Percentiles rank a stretch among this genome's conserved stretches.
Conservation (phyloP, 2,329 filamentous ascomycete genomes). For the Verticillium isaacii region DNA sequence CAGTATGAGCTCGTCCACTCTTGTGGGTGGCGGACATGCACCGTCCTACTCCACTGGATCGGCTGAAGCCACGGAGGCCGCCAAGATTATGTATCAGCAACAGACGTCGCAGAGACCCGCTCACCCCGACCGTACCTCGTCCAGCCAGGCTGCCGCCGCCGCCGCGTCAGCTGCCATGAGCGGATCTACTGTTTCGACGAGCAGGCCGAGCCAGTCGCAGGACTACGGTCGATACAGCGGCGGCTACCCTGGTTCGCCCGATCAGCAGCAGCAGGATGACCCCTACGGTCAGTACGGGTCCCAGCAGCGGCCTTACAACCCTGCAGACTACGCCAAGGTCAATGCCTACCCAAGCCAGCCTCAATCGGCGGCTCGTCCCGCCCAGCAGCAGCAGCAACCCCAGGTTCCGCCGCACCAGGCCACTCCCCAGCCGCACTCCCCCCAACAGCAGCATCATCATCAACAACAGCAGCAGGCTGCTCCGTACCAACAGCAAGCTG, state of each 20-base stretch:
- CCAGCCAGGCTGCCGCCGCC: constrained; percentile 47
- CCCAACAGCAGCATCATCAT: constrained; percentile 19
- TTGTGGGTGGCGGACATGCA: constrained; percentile 11
- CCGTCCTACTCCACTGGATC: constrained; percentile 20
- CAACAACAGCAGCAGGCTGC: constrained; percentile 28
- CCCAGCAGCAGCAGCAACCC: constrained; percentile 27
- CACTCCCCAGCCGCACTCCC: constrained; percentile 25
- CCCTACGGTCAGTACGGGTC: constrained; percentile 27
- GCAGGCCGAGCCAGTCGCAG: constrained; percentile 16
- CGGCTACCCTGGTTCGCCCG: constrained; percentile 21
- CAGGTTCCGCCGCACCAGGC: constrained; percentile 20
- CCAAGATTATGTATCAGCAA: constrained; percentile 55
- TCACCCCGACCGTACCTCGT: constrained; percentile 50
- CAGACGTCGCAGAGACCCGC: constrained; percentile 46
- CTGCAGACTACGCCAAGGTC: constrained; percentile 67
- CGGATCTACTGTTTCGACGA: constrained; percentile 34
- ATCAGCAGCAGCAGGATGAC: constrained; percentile 19
- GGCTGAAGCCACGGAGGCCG: constrained; percentile 56
- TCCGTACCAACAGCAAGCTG: constrained; percentile 23
- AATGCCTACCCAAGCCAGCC: constrained; percentile 36
- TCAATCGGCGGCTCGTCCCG: constrained; percentile 4
- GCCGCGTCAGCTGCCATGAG: constrained; percentile 56
- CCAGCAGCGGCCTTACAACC: constrained; percentile 68
- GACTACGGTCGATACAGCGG: constrained; percentile 29
- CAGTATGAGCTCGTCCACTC: constrained; percentile 23